These are phyloP conservation scores for Neopestalotiopsis sp. DNA, from an alignment of 2,329 filamentous ascomycete species.

Conservation along the genomic window DNA sequence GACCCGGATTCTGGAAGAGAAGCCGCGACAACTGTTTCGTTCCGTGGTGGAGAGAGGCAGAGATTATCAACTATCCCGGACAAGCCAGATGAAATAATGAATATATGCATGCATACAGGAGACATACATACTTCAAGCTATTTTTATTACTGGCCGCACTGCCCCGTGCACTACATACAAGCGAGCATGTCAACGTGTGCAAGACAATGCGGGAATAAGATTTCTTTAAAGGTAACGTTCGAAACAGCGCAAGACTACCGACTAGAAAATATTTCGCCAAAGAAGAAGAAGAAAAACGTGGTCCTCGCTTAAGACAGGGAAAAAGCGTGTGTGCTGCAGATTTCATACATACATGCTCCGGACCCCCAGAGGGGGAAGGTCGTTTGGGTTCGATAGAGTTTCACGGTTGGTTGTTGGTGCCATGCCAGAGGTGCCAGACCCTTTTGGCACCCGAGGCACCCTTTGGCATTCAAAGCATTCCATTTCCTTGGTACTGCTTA, in stretches of 20 bases:
- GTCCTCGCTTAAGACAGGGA: not conserved
- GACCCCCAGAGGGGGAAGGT: not conserved
- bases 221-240: not conserved
- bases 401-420: too few species aligned
- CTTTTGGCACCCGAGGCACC: not conserved
- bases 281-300: not conserved
- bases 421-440: not conserved
- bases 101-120: too few species aligned
- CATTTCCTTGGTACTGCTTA: slow-evolving; percentile 6
- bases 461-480: not conserved
- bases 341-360: not conserved
- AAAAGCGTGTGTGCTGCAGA: not conserved
- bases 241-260: not conserved
- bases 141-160: too few species aligned
- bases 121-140: too few species aligned
- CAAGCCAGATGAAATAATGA: too few species aligned
- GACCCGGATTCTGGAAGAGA: not conserved
- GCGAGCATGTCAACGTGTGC: not conserved
- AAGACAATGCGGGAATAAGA: not conserved
- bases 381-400: not conserved
- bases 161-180: too few species aligned
- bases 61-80: too few species aligned
- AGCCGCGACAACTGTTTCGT: not conserved
- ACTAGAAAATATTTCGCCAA: not conserved
- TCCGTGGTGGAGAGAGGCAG: not conserved